These are phyloP conservation scores for Marasmius tenuissimus DNA, from an alignment of 1,284 basidiomycete genomes.

Conservation along the genomic window DNA sequence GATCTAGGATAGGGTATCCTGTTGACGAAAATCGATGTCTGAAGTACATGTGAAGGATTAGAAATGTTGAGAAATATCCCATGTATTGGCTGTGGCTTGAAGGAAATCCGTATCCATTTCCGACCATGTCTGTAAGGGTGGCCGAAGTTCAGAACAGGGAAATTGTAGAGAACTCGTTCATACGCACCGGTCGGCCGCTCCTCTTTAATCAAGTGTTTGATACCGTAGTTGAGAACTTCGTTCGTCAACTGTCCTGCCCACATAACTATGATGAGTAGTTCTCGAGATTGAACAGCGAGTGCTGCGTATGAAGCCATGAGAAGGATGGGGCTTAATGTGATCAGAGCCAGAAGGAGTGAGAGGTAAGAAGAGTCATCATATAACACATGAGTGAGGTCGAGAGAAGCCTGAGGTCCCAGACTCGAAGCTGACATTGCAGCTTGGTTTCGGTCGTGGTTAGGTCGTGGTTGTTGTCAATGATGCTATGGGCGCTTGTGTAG, in stretches of 20 bases:
- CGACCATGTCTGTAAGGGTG: conserved; percentile 47
- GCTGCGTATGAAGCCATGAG: conserved; percentile 83
- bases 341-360: conserved; percentile 64
- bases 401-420: conserved; percentile 33
- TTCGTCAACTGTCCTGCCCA: conserved; percentile 79
- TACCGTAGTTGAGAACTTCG: conserved; percentile 69
- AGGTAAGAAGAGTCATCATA: conserved; percentile 67
- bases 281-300: conserved; percentile 74
- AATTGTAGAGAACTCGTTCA: neutral
- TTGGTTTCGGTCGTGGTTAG: neutral
- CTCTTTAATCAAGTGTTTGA: conserved; percentile 72
- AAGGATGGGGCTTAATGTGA: conserved; percentile 75
- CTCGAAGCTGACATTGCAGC: neutral
- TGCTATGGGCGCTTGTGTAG: neutral
- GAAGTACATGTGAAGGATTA: conserved; percentile 71
- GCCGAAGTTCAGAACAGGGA: neutral
- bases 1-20: conserved; percentile 51
- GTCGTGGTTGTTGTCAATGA: neutral
- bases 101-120: conserved; percentile 83
- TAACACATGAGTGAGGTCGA: conserved; percentile 73
- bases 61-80: conserved; percentile 82
- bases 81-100: conserved; percentile 89
- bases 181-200: conserved; percentile 65
- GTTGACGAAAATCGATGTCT: conserved; percentile 65
- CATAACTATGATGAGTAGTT: conserved; percentile 78